Evolutionary conservation across 2,329 filamentous ascomycete genomes (phyloP).

Genomic region (Dothistroma pini): DNA sequence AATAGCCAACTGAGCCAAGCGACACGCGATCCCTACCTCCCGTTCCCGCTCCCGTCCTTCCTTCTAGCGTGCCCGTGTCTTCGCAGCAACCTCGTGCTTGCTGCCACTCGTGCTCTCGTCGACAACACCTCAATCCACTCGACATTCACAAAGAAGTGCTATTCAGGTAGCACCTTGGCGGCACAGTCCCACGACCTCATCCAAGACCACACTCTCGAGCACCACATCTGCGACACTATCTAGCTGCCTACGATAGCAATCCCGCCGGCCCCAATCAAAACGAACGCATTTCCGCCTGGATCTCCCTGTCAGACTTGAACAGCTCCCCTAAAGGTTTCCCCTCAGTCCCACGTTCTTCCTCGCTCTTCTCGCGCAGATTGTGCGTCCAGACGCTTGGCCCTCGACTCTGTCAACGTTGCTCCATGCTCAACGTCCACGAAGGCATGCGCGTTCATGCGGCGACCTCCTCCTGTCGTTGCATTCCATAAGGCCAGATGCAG

Average conservation of each 20-base stretch:
- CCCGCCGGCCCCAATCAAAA: neutral
- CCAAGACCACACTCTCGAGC: neutral
- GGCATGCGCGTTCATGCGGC: neutral
- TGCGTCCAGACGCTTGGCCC: neutral
- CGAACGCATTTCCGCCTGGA: neutral
- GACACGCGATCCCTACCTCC: neutral
- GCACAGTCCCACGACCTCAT: neutral
- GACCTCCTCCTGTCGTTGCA: neutral
- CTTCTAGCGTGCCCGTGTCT: neutral
- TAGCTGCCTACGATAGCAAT: neutral
- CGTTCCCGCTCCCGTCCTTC: neutral
- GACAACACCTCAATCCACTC: neutral
- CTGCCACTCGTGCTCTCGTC: neutral
- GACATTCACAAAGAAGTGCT: neutral
- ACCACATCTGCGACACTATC: neutral
- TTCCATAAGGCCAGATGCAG: neutral
- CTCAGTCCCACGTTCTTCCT: neutral
- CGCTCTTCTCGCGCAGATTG: neutral
- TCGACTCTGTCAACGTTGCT: neutral
- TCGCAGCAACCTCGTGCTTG: neutral
- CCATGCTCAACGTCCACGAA: slow-evolving; percentile 1
- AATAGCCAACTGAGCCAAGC: neutral
- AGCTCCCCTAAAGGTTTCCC: neutral
- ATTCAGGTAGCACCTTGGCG: neutral
- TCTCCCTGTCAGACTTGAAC: neutral